Base-by-base conservation (phyloP, 306 rosid species). In the Nissolia schottii region DNA sequence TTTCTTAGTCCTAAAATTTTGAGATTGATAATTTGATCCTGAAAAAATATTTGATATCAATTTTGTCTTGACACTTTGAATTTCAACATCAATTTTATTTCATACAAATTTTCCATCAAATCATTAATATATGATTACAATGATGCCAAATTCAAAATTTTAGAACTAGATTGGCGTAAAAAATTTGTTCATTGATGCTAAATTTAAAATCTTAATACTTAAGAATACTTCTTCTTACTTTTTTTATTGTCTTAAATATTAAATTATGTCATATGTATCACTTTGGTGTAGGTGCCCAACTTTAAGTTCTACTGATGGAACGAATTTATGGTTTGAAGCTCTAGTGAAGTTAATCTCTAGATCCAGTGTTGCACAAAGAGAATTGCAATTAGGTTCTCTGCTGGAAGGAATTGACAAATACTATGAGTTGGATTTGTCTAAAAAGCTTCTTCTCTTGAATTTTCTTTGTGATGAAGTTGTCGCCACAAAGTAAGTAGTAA, bases 381-480 rank as follows among this genome's bases (percentile, higher is more conserved):
- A 62, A 34, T 74, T 61, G 62, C 45, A 62, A 62, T 54, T 49
- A n/a, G 63, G 16, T 49, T 10, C 15, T 49, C 50, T 74, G 35
- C 9, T 32, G 14, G 71, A 57, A 25, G 56, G 20, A 9, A 6
- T 14, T 23, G 41, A 48, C 18, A 50, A 19, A 7, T 74, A 74
- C 12, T 49, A 62, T 61, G 27, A 62, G 11, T 15, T 74, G 63
- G 60, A 50, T 34, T 74, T 62, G 15, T 48, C 78, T 4, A 32
- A 14, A 3, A 74, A 50, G 64, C 64, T 74, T 32, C 24, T 16
- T 2, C 16, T 74, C 11, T 49, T 62, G 71, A 62, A 49, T 62
- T 62, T 74, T 62, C 71, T 74, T n/a, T 74, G 78, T 18, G 71
- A 74, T 22, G 78, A 74, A 74, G 50, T 63, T 74, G 3, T 62